Evolutionary conservation across 2,329 filamentous ascomycete genomes (phyloP).

Genomic region (Triangularia setosa): DNA sequence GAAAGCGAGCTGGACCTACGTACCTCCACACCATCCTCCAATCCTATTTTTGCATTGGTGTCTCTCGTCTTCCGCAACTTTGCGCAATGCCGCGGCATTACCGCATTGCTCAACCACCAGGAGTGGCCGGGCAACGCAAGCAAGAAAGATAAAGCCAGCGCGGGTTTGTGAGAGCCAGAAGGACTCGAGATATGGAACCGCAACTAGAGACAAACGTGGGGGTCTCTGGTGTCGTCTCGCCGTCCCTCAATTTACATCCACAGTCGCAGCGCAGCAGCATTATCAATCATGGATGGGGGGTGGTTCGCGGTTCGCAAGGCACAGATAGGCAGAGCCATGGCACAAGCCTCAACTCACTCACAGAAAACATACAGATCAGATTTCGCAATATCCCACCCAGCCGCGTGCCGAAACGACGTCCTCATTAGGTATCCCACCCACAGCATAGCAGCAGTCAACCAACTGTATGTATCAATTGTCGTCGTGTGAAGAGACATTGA

Average conservation of each 20-base stretch:
- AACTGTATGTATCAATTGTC: not conserved
- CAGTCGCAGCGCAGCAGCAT: not conserved
- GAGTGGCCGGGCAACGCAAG: constrained; percentile 14
- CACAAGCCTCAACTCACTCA: not conserved
- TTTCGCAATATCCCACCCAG: not conserved
- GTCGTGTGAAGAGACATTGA: not conserved
- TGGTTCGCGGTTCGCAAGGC: not conserved
- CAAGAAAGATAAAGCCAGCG: constrained; percentile 21
- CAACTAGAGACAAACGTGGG: constrained; percentile 18
- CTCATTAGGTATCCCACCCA: not conserved
- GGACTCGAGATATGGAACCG: constrained; percentile 11
- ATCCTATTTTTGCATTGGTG: not conserved
- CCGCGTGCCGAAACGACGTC: not conserved
- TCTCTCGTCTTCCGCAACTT: constrained; percentile 3
- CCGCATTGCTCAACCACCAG: constrained; percentile 9
- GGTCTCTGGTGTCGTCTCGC: constrained; percentile 14
- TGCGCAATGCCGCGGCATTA: constrained; percentile 20
- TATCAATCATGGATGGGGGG: not conserved
- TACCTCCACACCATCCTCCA: not conserved
- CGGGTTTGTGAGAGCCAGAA: constrained; percentile 14
- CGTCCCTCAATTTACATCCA: constrained; percentile 7
- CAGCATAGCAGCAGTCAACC: not conserved
- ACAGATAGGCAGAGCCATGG: not conserved
- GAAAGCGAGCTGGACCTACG: not conserved
- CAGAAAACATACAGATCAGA: not conserved